A percentile compares a stretch with the other conserved stretches of the same genome.
phyloP scores from a whole-genome alignment of 129 eudicot species.

The Silybum marianum region DNA sequence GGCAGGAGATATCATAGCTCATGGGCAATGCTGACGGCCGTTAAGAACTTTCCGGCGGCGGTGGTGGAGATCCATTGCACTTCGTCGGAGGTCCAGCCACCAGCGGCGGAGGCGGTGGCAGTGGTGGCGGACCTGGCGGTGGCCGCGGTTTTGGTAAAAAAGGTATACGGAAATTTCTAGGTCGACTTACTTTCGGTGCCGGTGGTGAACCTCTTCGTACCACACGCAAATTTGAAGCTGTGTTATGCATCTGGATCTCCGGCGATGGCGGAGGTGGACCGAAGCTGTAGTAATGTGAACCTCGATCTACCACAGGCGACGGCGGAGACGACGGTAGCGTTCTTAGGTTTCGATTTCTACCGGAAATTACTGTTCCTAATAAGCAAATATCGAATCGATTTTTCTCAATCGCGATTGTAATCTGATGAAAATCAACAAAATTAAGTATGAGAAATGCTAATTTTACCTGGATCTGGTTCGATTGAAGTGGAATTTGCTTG shows the following conservation, averaged over 20 bases:
- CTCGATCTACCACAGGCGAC: neutral
- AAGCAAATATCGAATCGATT: neutral
- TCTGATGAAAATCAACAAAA: neutral
- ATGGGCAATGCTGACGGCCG: neutral
- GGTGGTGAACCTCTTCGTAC: neutral
- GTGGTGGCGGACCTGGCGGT: neutral
- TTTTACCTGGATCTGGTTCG: constrained; percentile 15
- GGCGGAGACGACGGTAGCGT: neutral
- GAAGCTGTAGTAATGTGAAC: neutral
- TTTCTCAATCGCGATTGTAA: neutral
- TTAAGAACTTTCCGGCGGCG: neutral
- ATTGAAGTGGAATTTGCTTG: constrained; percentile 23
- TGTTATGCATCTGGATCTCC: neutral
- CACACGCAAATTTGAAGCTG: neutral
- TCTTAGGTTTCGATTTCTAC: constrained; percentile 5
- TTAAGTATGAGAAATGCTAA: neutral
- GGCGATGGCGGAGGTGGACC: neutral
- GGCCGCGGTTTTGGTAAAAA: neutral
- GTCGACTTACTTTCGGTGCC: neutral
- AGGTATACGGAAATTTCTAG: neutral
- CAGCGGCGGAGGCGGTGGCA: neutral
- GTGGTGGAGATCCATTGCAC: neutral
- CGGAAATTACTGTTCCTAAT: constrained; percentile 12
- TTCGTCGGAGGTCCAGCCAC: neutral
- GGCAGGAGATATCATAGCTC: too few relatives aligned